Evolutionary conservation across 345 rosid species (phyloP), one percentile per base, ranked within the genome.

Genomic region (Hibiscus mutabilis): DNA sequence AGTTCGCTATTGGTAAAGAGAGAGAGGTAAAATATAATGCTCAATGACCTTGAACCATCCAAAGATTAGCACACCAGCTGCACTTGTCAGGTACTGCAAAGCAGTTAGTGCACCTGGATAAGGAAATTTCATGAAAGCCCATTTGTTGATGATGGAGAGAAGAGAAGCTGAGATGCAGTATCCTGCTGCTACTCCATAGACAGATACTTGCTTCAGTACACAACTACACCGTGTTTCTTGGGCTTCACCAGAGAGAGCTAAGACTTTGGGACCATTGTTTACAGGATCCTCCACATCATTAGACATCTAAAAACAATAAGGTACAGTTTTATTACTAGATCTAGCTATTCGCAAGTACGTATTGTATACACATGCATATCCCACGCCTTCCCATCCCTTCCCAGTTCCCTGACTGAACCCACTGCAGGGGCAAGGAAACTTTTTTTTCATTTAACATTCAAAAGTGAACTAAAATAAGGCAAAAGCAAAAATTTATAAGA

Each of bases 1-100:
- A 95, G 98, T 86, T 95, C 98, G 29, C 99, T 95, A 80, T 95
- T 95, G 47, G 98, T 95, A 74, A 95, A 95, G 33, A 95, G 85
- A 3, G 99, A 90, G 69, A 95, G 82, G 71, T 95, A 95, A 80
- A 95, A 92, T 71, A 95, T 92, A 74, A 89, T 89, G 91, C 79
- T 95, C 97, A 44, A 95, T 4, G 9, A 92, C 60, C 78, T 85
- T 89, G 64, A 84, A 69, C 78, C 76, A 65, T 8, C 98, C 91
- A 63, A 78, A 89, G 27, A 89, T 8, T 12, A 87, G 11, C 0
- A 95, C 99, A 37, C 99, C 99, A 47, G 92, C 85, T 4, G 90
- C 89, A 78, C 99, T 92, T 2, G 94, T 89, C 57, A 95, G 82
- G 82, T 95, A 95, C 77, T 95, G 97, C 71, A 95, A 75, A 19